Base-by-base conservation (phyloP, 2,329 filamentous ascomycete species). In the Juglanconis sp. region DNA sequence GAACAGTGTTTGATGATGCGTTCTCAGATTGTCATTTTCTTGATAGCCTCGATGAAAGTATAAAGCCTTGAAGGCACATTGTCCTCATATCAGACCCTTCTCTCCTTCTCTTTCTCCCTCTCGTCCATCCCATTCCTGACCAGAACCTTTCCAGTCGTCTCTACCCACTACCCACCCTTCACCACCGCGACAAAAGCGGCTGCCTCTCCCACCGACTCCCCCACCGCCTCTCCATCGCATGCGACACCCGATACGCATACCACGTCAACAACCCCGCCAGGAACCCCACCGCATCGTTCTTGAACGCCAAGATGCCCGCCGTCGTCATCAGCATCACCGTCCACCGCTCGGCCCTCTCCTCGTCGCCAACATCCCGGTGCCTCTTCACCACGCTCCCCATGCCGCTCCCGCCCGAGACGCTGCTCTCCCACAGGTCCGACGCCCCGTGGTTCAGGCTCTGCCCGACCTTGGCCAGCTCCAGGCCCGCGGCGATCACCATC, bases 291-390 rank as follows among this genome's bases (percentile, higher is more conserved):
- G 88, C 92, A 74, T 96, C 93, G 69, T 97, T 98, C 72, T 87
- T 89, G 68, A 96, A 96, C 0, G 91, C 92, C 53, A 98, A 74
- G 57, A 96, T 82, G 3, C 89, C 84, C 0, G 90, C 92, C 8
- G 91, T 86, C 0, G 94, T 98, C 63, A 93, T 88, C 61, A 96
- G 81, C 92, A 97, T 96, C 0, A 96, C 88, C 30, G 87, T 90
- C 90, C 91, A 96, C 60, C 92, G 81, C 71, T 91, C 86, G 59
- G 82, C 83, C 50, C 87, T 82, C 73, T 95, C 90, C 55, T 84
- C 78, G 15, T 92, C 87, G 1, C 81, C 84, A 2, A 90, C 72
- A 7, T 80, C 76, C 24, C 82, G 78, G 34, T 82, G 77, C 31
- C 70, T 74, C 66, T 81, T 81, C 3, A 71, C 66, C 59, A 73